Evolutionary conservation across 2,329 filamentous ascomycete species (phyloP).

Genomic region (Aureobasidium sp.): DNA sequence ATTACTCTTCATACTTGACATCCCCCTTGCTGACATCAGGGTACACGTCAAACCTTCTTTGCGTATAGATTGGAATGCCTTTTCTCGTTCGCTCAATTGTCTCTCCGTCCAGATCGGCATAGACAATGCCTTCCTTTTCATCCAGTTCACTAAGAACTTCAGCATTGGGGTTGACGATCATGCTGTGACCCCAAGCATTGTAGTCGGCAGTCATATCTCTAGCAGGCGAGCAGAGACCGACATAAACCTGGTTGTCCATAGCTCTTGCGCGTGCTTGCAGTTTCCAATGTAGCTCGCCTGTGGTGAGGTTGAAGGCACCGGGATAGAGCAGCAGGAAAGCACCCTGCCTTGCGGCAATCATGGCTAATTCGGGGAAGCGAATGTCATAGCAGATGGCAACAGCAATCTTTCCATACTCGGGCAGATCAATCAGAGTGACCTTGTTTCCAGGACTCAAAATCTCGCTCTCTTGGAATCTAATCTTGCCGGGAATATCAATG

Average conservation of each 20-base stretch:
- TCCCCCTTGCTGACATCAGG: constrained; percentile 68
- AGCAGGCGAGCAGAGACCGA: constrained; percentile 85
- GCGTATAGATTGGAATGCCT: constrained; percentile 73
- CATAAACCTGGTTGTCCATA: constrained; percentile 90
- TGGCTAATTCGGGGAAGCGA: constrained; percentile 89
- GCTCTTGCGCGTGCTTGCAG: constrained; percentile 74
- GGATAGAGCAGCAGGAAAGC: constrained; percentile 86
- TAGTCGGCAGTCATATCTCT: constrained; percentile 70
- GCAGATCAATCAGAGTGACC: constrained; percentile 76
- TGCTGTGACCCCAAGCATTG: constrained; percentile 84
- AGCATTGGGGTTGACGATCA: constrained; percentile 83
- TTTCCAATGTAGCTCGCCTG: constrained; percentile 85
- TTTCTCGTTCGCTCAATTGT: constrained; percentile 67
- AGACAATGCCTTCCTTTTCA: constrained; percentile 67
- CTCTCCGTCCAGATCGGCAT: constrained; percentile 59
- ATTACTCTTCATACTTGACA: constrained; percentile 25
- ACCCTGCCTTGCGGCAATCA: constrained; percentile 76
- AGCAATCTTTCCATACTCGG: constrained; percentile 78
- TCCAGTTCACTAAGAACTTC: constrained; percentile 70
- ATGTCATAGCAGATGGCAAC: constrained; percentile 97
- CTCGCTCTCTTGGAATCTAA: constrained; percentile 83
- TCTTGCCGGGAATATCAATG: constrained; percentile 93
- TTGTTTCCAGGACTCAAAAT: constrained; percentile 79
- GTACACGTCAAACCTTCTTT: constrained; percentile 92
- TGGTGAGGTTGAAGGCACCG: constrained; percentile 94